These are phyloP conservation scores for Nevesoporus exiguus DNA, from an alignment of 768 basidiomycete genomes.

Conservation along the genomic window DNA sequence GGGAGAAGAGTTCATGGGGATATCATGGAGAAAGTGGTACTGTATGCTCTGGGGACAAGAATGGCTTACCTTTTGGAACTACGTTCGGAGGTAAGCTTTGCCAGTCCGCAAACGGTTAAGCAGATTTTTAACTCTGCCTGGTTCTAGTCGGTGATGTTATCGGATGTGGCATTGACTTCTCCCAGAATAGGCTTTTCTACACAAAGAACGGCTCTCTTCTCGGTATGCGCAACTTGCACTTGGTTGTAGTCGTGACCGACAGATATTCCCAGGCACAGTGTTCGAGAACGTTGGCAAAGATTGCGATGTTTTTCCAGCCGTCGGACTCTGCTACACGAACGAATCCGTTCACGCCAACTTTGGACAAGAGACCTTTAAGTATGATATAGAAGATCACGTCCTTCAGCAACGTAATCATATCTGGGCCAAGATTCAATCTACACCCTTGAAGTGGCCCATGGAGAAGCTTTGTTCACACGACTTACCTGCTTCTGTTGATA, in stretches of 20 bases:
- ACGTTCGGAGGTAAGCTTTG: slow-evolving; percentile 69
- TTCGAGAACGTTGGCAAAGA: slow-evolving; percentile 71
- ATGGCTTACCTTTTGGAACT: slow-evolving; percentile 70
- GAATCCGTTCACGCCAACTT: slow-evolving; percentile 88
- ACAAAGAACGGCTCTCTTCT: slow-evolving; percentile 82
- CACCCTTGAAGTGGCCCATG: slow-evolving; percentile 47
- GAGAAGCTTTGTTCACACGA: slow-evolving; percentile 14
- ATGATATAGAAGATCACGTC: slow-evolving; percentile 86
- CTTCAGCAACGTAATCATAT: slow-evolving; percentile 61
- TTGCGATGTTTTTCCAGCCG: slow-evolving; percentile 75
- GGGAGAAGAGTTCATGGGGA: slow-evolving; percentile 85
- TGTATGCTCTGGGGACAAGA: slow-evolving; percentile 70
- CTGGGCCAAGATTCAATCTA: slow-evolving; percentile 65
- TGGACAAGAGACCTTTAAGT: slow-evolving; percentile 80
- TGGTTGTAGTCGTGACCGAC: slow-evolving; percentile 10
- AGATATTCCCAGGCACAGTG: slow-evolving; percentile 46
- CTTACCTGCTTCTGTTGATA: slow-evolving; percentile 2
- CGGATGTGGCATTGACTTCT: slow-evolving; percentile 92
- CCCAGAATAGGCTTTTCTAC: slow-evolving; percentile 75
- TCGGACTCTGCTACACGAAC: slow-evolving; percentile 77
- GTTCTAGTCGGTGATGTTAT: slow-evolving; percentile 75
- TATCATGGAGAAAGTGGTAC: slow-evolving; percentile 90
- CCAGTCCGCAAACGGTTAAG: background rate
- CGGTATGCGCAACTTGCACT: slow-evolving; percentile 37
- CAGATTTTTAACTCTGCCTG: slow-evolving; percentile 3